Conservation (phyloP, 2,329 filamentous ascomycete species). For the Beauveria caledonica region DNA sequence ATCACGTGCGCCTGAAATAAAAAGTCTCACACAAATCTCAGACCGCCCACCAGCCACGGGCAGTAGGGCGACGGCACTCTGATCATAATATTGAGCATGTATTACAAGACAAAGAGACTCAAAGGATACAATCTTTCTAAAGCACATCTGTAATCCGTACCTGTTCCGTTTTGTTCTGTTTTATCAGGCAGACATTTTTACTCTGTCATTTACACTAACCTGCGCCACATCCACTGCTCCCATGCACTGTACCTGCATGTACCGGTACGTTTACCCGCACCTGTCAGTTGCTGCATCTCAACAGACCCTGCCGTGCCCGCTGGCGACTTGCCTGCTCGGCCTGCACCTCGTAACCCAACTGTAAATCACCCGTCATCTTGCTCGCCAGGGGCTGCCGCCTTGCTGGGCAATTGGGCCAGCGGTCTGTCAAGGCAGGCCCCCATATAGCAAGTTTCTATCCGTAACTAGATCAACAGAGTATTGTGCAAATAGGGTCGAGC, state of each 20-base stretch:
- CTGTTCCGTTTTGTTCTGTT: neutral
- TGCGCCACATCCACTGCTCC: neutral
- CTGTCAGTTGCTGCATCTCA: neutral
- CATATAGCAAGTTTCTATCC: no score
- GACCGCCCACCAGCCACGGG: neutral
- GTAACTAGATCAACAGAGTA: no score
- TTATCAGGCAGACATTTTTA: neutral
- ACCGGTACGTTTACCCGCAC: neutral
- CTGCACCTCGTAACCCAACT: no score
- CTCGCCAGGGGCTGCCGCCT: neutral
- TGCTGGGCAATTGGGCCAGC: neutral
- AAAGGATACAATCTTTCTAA: no score
- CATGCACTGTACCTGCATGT: conserved; percentile 5
- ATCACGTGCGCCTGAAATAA: neutral
- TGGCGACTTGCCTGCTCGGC: no score
- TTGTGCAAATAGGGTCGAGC: no score
- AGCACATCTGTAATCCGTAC: neutral
- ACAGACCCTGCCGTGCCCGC: neutral
- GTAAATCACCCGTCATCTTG: neutral
- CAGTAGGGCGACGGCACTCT: neutral
- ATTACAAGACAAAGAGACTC: no score
- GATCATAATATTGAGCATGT: neutral
- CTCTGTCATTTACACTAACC: neutral
- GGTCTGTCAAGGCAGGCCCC: no score
- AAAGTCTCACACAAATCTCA: conserved; percentile 1